Conservation (phyloP, 2,329 filamentous ascomycete species). For the Hypocreales sp. region DNA sequence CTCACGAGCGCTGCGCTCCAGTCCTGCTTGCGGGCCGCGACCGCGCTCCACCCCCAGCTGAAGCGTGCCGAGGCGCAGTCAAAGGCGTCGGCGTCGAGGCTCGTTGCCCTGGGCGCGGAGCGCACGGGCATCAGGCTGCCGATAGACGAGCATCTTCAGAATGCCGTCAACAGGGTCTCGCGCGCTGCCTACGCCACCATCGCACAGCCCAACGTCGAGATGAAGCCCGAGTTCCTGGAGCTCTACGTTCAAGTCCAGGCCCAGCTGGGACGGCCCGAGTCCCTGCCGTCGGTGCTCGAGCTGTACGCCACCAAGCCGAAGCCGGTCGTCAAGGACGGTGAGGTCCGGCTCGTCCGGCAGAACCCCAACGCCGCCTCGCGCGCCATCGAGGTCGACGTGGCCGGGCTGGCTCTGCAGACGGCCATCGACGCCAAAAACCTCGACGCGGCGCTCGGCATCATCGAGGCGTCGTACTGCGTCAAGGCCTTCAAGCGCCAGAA, state of each 20-base stretch:
- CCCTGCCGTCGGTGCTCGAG: conserved; percentile 64
- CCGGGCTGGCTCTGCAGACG: conserved; percentile 58
- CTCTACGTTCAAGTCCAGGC: conserved; percentile 66
- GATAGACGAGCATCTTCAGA: conserved; percentile 20
- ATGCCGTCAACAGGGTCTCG: conserved; percentile 36
- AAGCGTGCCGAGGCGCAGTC: conserved; percentile 21
- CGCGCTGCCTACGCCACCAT: conserved; percentile 53
- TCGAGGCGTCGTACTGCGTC: conserved; percentile 53
- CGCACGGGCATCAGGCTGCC: conserved; percentile 14
- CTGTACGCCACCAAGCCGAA: conserved; percentile 74
- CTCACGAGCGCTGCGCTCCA: conserved; percentile 27
- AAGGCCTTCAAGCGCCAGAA: conserved; percentile 54
- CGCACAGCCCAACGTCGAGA: conserved; percentile 61
- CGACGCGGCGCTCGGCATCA: conserved; percentile 58
- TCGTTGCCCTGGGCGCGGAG: conserved; percentile 30
- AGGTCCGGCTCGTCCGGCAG: conserved; percentile 41
- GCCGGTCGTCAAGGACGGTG: conserved; percentile 43
- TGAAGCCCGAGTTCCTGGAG: conserved; percentile 56
- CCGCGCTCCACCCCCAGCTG: conserved; percentile 24
- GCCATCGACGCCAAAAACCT: conserved; percentile 72
- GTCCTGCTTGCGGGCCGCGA: conserved; percentile 27
- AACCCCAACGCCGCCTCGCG: conserved; percentile 55
- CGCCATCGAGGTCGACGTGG: conserved; percentile 56
- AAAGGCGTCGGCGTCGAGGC: conserved; percentile 33
- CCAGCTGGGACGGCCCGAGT: conserved; percentile 55